Percentiles rank a stretch among this genome's conserved stretches.
phyloP scores from a whole-genome alignment of 2,329 filamentous ascomycete species.

The Westerdykella sp. region DNA sequence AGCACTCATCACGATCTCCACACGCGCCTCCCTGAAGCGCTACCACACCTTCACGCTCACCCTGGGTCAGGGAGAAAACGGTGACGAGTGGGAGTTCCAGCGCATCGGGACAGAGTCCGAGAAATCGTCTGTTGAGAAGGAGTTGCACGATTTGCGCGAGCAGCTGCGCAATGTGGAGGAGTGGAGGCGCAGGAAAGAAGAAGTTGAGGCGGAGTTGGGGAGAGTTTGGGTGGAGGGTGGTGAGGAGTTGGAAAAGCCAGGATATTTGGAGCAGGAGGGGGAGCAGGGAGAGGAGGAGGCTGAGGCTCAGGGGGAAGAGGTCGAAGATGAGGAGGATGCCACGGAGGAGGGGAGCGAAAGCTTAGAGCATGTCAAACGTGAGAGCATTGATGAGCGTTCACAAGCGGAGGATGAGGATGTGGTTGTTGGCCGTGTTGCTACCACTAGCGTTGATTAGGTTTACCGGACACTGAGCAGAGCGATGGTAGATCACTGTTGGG shows the following conservation, averaged over 20 bases:
- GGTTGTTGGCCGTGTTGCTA: too few relatives aligned
- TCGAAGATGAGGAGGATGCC: background rate
- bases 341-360: background rate
- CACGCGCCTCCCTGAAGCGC: conserved; percentile 86
- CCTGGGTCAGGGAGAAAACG: conserved; percentile 71
- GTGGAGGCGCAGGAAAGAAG: conserved; percentile 70
- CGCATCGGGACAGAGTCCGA: conserved; percentile 89
- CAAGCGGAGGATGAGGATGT: too few relatives aligned
- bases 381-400: background rate
- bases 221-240: conserved; percentile 53
- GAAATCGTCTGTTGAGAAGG: conserved; percentile 87
- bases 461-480: too few relatives aligned
- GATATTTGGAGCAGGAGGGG: conserved; percentile 21
- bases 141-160: conserved; percentile 77
- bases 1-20: conserved; percentile 93
- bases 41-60: conserved; percentile 91
- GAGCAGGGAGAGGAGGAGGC: background rate
- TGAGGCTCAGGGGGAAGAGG: background rate
- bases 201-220: conserved; percentile 76
- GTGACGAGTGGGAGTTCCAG: conserved; percentile 88
- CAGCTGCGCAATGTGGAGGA: conserved; percentile 72
- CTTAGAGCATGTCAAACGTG: background rate
- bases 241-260: conserved; percentile 34
- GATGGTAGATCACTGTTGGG: too few relatives aligned
- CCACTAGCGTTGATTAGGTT: too few relatives aligned